Conservation (phyloP, 1,284 basidiomycete genomes). For the Leccinum angustisporum region DNA sequence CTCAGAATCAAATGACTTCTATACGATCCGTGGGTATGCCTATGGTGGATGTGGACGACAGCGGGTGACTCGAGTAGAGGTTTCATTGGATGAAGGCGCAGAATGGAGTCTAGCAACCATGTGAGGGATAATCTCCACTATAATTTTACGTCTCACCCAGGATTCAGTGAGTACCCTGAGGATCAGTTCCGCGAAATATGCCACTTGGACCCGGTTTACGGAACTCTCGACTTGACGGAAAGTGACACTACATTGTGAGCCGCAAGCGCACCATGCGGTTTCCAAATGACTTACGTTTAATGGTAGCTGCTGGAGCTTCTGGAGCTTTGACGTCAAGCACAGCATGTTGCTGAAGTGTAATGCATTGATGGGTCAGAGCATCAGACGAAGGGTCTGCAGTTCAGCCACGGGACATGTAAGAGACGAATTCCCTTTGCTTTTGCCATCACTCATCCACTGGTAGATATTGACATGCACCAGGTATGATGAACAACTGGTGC, state of each 20-base stretch:
- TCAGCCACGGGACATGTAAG: conserved; percentile 51
- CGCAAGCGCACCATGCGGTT: background rate
- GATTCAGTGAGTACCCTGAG: conserved; percentile 49
- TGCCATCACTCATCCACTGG: conserved; percentile 5
- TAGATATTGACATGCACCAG: conserved; percentile 50
- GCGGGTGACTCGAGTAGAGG: conserved; percentile 57
- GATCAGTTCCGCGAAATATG: conserved; percentile 37
- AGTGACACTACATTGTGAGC: conserved; percentile 53
- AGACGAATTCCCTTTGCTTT: background rate
- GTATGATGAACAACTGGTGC: conserved; percentile 62
- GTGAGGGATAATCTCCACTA: conserved; percentile 20
- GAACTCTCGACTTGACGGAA: conserved; percentile 45
- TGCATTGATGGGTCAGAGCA: conserved; percentile 53
- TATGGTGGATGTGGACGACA: conserved; percentile 65
- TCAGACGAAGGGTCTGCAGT: conserved; percentile 55
- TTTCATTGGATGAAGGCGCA: conserved; percentile 58
- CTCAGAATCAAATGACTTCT: conserved; percentile 23
- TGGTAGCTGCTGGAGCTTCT: conserved; percentile 65
- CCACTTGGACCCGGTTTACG: conserved; percentile 30
- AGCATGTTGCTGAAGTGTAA: conserved; percentile 37
- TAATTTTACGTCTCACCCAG: conserved; percentile 4
- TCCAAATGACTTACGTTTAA: background rate
- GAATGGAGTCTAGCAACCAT: conserved; percentile 55
- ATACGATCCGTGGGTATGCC: conserved; percentile 56
- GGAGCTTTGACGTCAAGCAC: conserved; percentile 46